Base-by-base conservation (phyloP, 305 asterid species). In the Solanum hybrid region DNA sequence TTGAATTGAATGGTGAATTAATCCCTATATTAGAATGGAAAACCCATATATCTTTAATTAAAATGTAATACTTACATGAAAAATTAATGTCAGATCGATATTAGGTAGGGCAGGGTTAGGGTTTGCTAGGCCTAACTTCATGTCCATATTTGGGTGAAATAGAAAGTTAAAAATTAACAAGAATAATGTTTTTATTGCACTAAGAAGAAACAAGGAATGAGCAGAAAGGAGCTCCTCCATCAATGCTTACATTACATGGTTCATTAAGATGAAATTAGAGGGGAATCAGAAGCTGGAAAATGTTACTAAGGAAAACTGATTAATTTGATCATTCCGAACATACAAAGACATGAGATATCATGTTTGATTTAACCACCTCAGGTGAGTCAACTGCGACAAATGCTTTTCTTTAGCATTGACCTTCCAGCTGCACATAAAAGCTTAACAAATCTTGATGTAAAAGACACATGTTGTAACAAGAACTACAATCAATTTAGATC, bases 391-490 rank as follows among this genome's bases (percentile, higher is more conserved):
- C 36, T 34, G 7, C 2, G 36, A 34, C 36, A 34, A 34, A 34
- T 34, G 36, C 36, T 34, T 34, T 34, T 34, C 90, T 82, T 89
- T 22, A 89, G 92, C 93, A 85, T 86, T 86, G 94, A 92, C 94
- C 90, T 34, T 91, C 95, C 95, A 94, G 94, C 94, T 69, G 94
- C 94, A 88, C 91, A 7, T 22, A 37, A 66, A 86, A 26, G 71
- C 42, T 60, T 26, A 38, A 84, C 87, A 64, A 85, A 85, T 27
- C 11, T 64, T 19, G 79, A 85, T 73, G 76, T 36, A 13, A 69
- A 45, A 72, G 32, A 34, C 42, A 45, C 78, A 85, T 71, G 82
- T 64, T 78, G 78, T 31, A 78, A 81, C 85, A 56, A 29, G 35
- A 37, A 51, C 35, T 73, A 32, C 34, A 91, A 51, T 60, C 6